Evolutionary conservation across 306 rosid species (phyloP), one percentile per base, ranked within the genome.

Genomic region (Prunus mume): DNA sequence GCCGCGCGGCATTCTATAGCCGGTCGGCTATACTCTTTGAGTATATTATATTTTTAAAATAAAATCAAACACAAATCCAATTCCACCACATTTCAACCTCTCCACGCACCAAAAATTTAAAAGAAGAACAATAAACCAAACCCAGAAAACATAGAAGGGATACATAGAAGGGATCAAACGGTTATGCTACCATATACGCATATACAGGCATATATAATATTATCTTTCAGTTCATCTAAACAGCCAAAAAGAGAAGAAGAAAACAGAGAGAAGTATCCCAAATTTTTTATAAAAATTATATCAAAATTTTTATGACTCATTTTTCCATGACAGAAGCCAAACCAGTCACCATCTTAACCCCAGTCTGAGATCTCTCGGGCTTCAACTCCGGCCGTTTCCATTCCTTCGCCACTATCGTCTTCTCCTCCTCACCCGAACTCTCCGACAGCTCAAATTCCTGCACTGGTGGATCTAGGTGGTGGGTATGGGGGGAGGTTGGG

Each of bases 361-460:
- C 93, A 18, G 78, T 41, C 3, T 19, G 22, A 0, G 88, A 63
- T 58, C 75, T 81, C 71, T 79, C 88, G 1, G 90, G 90, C 28
- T 85, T 86, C 50, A 79, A 49, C 84, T 78, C 90, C 63, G 89
- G 84, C 6, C 86, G 91, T 74, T 81, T 80, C 91, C 90, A 87
- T 19, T 81, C 88, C 0, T 49, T 67, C 68, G 51, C 85, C 55
- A 8, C 76, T 54, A 71, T 65, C 34, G 66, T 66, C 60, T 52
- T 54, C 72, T 78, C 81, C 0, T 76, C 83, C 47, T 82, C 83
- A 4, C 68, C 71, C 0, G 76, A 81, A 62, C 65, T 69, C 55
- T 64, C 78, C 1, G 68, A 64, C 11, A 81, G 14, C 45, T 72
- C 55, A 71, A 82, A 75, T 30, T 69, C 84, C 41, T 34, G 41